These are phyloP conservation scores for Pythium sp. DNA, from an alignment of 352 stramenopile species.

Conservation along the genomic window DNA sequence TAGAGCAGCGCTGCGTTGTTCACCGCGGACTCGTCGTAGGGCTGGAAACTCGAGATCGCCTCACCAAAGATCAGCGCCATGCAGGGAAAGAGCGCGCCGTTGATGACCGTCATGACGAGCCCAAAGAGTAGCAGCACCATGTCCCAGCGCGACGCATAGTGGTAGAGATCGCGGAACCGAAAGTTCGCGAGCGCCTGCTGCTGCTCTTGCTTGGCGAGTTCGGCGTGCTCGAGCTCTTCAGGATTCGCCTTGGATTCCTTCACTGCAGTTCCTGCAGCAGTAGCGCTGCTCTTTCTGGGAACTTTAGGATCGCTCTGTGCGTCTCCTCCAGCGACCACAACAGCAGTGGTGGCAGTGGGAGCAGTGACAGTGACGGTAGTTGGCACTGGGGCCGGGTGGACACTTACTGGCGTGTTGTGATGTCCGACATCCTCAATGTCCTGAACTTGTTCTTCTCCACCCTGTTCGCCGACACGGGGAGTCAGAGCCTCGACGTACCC, in stretches of 20 bases:
- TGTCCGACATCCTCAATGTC: background rate
- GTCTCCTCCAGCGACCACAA: background rate
- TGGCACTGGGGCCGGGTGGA: background rate
- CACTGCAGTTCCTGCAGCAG: background rate
- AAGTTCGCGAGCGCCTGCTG: conserved; percentile 1
- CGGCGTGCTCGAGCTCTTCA: conserved; percentile 5
- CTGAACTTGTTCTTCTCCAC: background rate
- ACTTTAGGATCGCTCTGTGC: background rate
- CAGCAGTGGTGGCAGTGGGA: background rate
- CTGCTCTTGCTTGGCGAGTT: conserved; percentile 1
- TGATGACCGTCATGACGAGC: conserved; percentile 29
- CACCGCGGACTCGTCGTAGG: conserved; percentile 22
- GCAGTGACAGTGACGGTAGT: background rate
- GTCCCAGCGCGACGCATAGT: conserved; percentile 32
- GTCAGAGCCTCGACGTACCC: conserved; percentile 7
- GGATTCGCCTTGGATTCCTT: background rate
- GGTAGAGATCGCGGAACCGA: conserved; percentile 23
- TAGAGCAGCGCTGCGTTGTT: conserved; percentile 29
- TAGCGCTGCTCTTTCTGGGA: background rate
- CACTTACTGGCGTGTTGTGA: background rate
- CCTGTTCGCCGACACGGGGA: background rate
- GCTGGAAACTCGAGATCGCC: conserved; percentile 39
- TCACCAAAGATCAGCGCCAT: conserved; percentile 54
- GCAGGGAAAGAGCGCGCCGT: conserved; percentile 45
- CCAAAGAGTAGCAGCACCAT: conserved; percentile 28